Evolutionary conservation across 2,329 filamentous ascomycete species (phyloP).

Genomic region (Beauveria rudraprayagi): DNA sequence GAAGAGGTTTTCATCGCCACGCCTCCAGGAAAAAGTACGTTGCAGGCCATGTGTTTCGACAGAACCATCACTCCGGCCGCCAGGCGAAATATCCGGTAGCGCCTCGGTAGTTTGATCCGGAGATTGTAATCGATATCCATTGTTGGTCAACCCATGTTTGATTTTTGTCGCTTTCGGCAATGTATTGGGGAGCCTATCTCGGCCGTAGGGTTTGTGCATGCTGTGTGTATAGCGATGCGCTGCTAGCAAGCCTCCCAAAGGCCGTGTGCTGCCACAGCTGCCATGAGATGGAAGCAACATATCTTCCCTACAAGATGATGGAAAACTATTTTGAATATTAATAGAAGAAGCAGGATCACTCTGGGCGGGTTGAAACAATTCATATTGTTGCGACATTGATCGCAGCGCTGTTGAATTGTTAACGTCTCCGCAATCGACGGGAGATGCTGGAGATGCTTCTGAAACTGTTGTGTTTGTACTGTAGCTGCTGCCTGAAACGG

Average conservation of each 20-base stretch:
- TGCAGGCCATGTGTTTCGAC: neutral
- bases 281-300: neutral
- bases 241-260: neutral
- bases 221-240: neutral
- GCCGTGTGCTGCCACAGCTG: neutral
- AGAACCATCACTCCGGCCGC: neutral
- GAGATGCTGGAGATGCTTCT: neutral
- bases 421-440: too few relatives aligned
- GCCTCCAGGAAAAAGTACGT: neutral
- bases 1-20: neutral
- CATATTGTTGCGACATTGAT: neutral
- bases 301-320: neutral
- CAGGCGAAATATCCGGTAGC: neutral
- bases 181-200: neutral
- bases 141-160: too few relatives aligned
- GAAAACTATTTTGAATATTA: neutral
- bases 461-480: neutral
- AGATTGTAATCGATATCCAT: too few relatives aligned
- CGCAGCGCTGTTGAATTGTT: neutral
- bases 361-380: too few relatives aligned
- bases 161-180: neutral
- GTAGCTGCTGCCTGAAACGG: neutral
- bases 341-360: too few relatives aligned
- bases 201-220: neutral
- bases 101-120: neutral